Base-by-base conservation (phyloP, 208 protist species). In the Trypanosoma vivax region DNA sequence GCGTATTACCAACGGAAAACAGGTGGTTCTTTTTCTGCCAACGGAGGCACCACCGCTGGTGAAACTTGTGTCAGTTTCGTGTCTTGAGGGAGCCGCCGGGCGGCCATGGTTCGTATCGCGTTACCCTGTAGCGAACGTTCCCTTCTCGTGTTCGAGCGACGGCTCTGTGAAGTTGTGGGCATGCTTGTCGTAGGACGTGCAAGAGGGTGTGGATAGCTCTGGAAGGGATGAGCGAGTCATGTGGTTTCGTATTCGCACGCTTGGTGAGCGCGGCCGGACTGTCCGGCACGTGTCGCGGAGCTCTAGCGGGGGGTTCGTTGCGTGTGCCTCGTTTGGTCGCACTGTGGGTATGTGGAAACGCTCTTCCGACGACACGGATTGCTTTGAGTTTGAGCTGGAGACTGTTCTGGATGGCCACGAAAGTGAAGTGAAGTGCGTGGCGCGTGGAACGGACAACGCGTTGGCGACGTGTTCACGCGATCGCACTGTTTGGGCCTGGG, bases 401-500 rank as follows among this genome's bases (percentile, higher is more conserved):
- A 73, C 72, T 43, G 50, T 86, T 27, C 74, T 90, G 24, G 82
- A 96, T 43, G 92, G 88, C 5, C 92, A 96, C 61, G 89, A 96
- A 58, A 94, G 75, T 56, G 92, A 96, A 53, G 75, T 96, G 16
- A 96, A 96, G 72, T 91, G 80, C 56, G 83, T 87, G 23, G 54
- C 68, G 65, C 96, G 84, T 82, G 56, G 61, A 10, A 84, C 79
- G 4, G 73, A 84, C 56, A 73, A 47, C 33, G 90, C 80, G 43
- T 64, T 96, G 33, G 86, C 87, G 28, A 95, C 87, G 19, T 88
- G 88, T 65, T 79, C 80, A 24, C 76, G 92, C 27, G 92, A 96
- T 52, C 84, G 88, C 53, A 90, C 76, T 21, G 73, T 93, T 50
- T 96, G 89, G 88, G 67, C 96, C 18, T 96, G 92, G 89, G 88